Conservation (phyloP, 2,329 filamentous ascomycete genomes). For the Fusarium concolor region DNA sequence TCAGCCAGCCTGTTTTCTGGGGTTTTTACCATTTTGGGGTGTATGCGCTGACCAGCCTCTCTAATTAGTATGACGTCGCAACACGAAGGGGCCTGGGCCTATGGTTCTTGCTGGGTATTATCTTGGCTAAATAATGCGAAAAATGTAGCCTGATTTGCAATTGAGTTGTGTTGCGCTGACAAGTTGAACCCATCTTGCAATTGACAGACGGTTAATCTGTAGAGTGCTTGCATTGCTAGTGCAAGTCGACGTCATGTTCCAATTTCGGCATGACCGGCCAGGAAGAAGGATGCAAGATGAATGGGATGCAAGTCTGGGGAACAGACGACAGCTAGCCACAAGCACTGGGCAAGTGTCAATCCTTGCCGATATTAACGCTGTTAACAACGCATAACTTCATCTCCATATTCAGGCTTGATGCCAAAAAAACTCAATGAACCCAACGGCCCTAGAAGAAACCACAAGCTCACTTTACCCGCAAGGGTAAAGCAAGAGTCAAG, state of each 20-base stretch:
- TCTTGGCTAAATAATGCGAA: slow-evolving; percentile 4
- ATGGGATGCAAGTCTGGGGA: not conserved
- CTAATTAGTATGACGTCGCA: slow-evolving; percentile 29
- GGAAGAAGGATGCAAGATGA: not conserved
- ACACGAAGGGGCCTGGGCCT: slow-evolving; percentile 5
- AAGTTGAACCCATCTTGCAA: not conserved
- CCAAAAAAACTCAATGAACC: not conserved
- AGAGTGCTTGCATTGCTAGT: slow-evolving; percentile 40
- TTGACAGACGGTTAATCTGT: not conserved
- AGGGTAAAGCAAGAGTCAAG: not conserved
- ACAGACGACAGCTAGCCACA: too few relatives aligned
- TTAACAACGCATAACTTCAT: slow-evolving; percentile 12
- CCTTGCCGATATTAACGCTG: not conserved
- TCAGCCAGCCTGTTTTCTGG: slow-evolving; percentile 35
- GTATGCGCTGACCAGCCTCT: slow-evolving; percentile 28
- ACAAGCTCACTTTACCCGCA: not conserved
- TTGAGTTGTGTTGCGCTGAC: not conserved
- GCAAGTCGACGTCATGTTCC: slow-evolving; percentile 26
- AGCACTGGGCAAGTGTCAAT: not conserved
- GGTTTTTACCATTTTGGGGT: slow-evolving; percentile 23
- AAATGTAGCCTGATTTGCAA: slow-evolving; percentile 10
- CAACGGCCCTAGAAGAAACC: not conserved
- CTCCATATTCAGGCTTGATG: slow-evolving; percentile 9
- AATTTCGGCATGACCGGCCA: slow-evolving; percentile 26
- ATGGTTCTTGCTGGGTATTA: not conserved